A percentile compares a stretch with the other conserved stretches of the same genome.
Conservation (phyloP, 2,329 filamentous ascomycete species). For the Byssothecium circinans region DNA sequence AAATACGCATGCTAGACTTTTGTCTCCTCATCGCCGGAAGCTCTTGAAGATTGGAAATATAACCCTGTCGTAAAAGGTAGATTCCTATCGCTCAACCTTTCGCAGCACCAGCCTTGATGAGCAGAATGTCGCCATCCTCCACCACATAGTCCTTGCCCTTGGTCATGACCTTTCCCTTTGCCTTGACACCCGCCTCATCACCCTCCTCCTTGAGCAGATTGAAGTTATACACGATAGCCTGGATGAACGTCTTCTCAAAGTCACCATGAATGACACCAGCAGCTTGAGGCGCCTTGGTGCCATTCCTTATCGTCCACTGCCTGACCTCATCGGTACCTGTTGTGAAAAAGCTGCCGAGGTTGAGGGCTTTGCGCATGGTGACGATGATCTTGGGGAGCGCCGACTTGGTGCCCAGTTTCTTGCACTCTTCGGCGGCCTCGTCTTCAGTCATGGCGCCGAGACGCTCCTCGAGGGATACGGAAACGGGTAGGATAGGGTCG, state of each 20-base stretch:
- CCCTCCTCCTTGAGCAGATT: constrained; percentile 77
- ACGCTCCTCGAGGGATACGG: constrained; percentile 89
- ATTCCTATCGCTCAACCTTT: constrained; percentile 50
- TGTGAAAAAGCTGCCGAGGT: constrained; percentile 96
- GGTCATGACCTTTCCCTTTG: constrained; percentile 95
- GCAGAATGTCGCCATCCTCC: constrained; percentile 77
- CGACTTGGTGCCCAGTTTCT: constrained; percentile 83
- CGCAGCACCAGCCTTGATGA: constrained; percentile 88
- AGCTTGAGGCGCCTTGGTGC: constrained; percentile 95
- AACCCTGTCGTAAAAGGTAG: neutral
- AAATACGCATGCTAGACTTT: neutral
- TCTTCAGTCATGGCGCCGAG: constrained; percentile 78
- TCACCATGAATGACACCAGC: constrained; percentile 98
- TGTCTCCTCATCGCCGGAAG: neutral
- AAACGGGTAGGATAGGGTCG: constrained; percentile 91
- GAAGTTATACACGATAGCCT: constrained; percentile 93
- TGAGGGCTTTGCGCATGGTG: constrained; percentile 89
- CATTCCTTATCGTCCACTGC: constrained; percentile 96
- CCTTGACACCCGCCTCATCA: constrained; percentile 84
- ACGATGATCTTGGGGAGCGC: constrained; percentile 87
- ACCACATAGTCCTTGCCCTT: constrained; percentile 98
- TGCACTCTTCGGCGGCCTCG: constrained; percentile 81
- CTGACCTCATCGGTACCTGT: constrained; percentile 93
- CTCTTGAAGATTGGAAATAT: neutral
- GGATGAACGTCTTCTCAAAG: constrained; percentile 99